Base-by-base conservation (phyloP, 176 grass and related monocot genomes). In the Oryza punctata region DNA sequence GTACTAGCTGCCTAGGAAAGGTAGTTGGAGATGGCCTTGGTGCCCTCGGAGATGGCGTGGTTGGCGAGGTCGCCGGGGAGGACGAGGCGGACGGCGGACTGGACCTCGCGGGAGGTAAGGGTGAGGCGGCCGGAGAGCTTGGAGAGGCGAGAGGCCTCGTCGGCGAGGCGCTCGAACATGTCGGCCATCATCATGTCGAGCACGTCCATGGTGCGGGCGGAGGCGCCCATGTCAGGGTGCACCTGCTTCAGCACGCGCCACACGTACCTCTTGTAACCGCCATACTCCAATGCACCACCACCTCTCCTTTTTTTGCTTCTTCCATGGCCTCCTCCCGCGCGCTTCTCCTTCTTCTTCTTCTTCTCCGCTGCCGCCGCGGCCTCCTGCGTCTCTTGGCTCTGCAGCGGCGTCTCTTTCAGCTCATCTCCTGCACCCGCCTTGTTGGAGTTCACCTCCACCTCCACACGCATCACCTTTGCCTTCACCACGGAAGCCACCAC, bases 201-300 rank as follows among this genome's bases (percentile, higher is more conserved):
- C 41, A 93, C 91, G 64, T 82, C 78, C 95, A 98, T 98, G 32
- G 92, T 85, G 69, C 35, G 50, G 13, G 84, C 75, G 2, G 92
- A 94, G 78, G 85, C 46, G 18, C 87, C 90, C 75, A 94, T 24
- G 19, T 80, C 91, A 13, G 92, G 92, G 82, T 93, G 95, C 82
- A 98, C 92, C 84, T 98, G 95, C 90, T 93, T 98, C 84, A 98
- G 78, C 86, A 98, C 92, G 6, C 84, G 81, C 84, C 88, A 98
- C 86, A 98, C 86, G 72, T 93, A 97, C 43, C 75, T 76, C 92
- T 90, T 97, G 92, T 91, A 94, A 50, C 92, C 91, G 9, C 52
- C 52, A 54, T 54, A 18, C 49, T 54, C 49, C 49, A 90, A 86
- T 2, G 82, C 6, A 3, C 90, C 85, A 19, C 86, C 79, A 68